phyloP scores from a whole-genome alignment of 208 protist species.

The Lotmaria passim region DNA sequence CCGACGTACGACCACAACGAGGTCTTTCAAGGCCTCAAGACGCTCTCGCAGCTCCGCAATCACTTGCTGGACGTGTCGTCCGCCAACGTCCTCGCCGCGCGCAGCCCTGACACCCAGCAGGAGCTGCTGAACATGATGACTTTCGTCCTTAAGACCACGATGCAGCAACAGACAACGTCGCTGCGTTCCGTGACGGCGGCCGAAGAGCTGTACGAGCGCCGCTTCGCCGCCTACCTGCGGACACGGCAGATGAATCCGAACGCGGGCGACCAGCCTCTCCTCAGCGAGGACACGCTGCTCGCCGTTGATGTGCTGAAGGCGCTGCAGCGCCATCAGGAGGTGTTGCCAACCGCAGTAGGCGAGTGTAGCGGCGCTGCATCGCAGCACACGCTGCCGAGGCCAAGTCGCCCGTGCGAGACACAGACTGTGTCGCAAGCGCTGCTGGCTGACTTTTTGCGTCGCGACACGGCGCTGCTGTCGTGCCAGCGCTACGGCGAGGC shows the following conservation, averaged over 20 bases:
- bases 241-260: constrained; percentile 23
- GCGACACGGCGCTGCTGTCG: constrained; percentile 28
- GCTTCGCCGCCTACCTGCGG: constrained; percentile 19
- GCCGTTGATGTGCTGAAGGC: constrained; percentile 22
- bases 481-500: constrained; percentile 32
- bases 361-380: background rate
- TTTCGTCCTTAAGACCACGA: constrained; percentile 24
- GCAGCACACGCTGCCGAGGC: constrained; percentile 29
- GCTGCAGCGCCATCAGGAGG: constrained; percentile 9
- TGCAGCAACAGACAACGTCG: constrained; percentile 29
- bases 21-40: constrained; percentile 11
- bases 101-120: constrained; percentile 30
- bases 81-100: background rate
- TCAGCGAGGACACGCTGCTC: constrained; percentile 21
- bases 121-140: constrained; percentile 38
- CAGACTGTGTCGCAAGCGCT: background rate
- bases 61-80: constrained; percentile 8
- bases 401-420: background rate
- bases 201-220: background rate
- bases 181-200: constrained; percentile 2
- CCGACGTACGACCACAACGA: constrained; percentile 21
- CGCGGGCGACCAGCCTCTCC: background rate
- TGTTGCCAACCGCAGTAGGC: background rate
- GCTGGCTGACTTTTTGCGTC: constrained; percentile 20
- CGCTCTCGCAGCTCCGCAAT: constrained; percentile 25